phyloP scores from a whole-genome alignment of 441 rosid species.

The Gossypium schwendimanii region DNA sequence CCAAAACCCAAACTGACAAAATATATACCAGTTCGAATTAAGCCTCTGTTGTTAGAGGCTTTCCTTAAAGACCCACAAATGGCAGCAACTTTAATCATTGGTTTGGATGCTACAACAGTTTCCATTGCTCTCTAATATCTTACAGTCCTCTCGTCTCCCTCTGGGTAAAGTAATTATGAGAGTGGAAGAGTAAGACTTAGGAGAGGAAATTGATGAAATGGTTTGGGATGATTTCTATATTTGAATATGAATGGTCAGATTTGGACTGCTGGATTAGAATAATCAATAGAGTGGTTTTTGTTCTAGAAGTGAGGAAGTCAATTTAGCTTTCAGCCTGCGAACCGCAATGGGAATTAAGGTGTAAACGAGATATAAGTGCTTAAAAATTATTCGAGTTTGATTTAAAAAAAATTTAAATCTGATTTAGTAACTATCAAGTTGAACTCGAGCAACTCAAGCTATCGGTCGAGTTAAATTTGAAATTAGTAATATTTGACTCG shows the following conservation, averaged over 20 bases:
- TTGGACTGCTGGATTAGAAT: background rate
- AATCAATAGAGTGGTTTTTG: background rate
- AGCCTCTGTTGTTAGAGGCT: slow-evolving; percentile 55
- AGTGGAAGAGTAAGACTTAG: background rate
- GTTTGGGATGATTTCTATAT: background rate
- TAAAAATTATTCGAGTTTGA: accelerated
- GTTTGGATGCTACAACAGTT: slow-evolving; percentile 24
- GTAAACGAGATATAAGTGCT: accelerated
- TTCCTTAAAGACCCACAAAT: slow-evolving; percentile 64
- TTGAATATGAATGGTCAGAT: background rate
- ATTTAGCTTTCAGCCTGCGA: no score
- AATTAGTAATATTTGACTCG: accelerated
- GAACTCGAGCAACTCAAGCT: accelerated
- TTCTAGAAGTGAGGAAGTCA: no score
- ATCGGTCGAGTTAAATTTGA: accelerated
- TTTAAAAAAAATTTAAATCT: no score
- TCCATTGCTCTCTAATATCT: slow-evolving; percentile 17
- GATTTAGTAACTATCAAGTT: accelerated
- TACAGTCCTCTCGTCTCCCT: background rate
- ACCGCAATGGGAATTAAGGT: no score
- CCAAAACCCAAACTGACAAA: background rate
- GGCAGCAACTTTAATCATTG: slow-evolving; percentile 56
- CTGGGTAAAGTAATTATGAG: no score
- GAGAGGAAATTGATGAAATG: background rate
- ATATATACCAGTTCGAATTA: slow-evolving; percentile 51